Conservation (phyloP, 106 monocot species). For the Ottelia alismoides region DNA sequence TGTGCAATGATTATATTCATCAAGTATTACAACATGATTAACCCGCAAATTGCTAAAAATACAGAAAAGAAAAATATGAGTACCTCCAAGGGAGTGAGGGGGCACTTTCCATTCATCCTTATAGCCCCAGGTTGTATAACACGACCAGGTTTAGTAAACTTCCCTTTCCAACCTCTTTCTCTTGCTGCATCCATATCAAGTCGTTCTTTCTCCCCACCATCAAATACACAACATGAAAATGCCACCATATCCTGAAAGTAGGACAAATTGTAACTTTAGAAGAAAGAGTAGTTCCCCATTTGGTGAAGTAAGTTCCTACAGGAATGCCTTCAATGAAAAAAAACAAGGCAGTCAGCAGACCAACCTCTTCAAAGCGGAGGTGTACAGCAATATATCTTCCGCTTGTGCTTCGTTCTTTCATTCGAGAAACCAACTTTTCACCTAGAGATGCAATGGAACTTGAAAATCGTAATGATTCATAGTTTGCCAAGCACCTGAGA, state of each 20-base stretch:
- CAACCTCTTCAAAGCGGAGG: slow-evolving; percentile 98
- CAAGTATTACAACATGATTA: too few relatives aligned
- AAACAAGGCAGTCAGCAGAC: too few relatives aligned
- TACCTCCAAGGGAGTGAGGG: slow-evolving; percentile 99
- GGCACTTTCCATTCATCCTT: slow-evolving; percentile 97
- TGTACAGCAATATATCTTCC: slow-evolving; percentile 94
- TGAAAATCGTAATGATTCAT: slow-evolving; percentile 86
- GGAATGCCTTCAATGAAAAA: too few relatives aligned
- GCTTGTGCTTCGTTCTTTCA: slow-evolving; percentile 62
- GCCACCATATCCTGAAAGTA: slow-evolving; percentile 94
- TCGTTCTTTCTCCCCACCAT: slow-evolving; percentile 89
- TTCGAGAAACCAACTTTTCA: slow-evolving; percentile 69
- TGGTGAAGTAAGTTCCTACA: too few relatives aligned
- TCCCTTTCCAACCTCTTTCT: slow-evolving; percentile 98
- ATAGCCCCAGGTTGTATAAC: slow-evolving; percentile 80
- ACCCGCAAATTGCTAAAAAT: too few relatives aligned
- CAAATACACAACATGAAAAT: slow-evolving; percentile 95
- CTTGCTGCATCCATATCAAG: slow-evolving; percentile 79
- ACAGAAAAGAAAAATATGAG: too few relatives aligned
- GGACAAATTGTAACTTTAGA: slow-evolving; percentile 1
- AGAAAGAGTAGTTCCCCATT: too few relatives aligned
- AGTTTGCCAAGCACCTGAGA: slow-evolving; percentile 92
- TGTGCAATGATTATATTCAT: too few relatives aligned
- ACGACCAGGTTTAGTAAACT: slow-evolving; percentile 91
- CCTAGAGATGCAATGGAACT: slow-evolving; percentile 63